These are phyloP conservation scores for Lentinula aciculospora DNA, from an alignment of 768 basidiomycete genomes.

Conservation along the genomic window DNA sequence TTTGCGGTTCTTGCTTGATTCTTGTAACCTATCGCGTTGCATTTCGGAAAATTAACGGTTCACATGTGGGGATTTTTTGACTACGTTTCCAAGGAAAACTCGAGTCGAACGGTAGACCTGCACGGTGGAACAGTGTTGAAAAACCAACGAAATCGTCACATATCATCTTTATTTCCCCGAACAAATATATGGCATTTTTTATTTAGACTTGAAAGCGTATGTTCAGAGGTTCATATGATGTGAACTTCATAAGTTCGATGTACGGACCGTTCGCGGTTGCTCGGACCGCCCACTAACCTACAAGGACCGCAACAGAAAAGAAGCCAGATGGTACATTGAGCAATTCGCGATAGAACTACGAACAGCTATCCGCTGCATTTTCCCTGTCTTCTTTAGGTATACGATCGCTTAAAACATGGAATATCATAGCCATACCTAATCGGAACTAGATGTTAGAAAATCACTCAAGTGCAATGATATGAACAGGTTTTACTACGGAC, in stretches of 20 bases:
- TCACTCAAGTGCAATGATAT: background rate
- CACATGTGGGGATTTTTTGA: background rate
- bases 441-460: background rate
- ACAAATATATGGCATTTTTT: background rate
- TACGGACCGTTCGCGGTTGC: background rate
- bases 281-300: background rate
- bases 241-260: background rate
- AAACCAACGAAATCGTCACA: background rate
- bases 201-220: background rate
- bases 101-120: background rate
- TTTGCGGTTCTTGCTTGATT: too few species aligned
- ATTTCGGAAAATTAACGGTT: background rate
- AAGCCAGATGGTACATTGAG: background rate
- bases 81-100: background rate
- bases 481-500: background rate
- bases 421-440: conserved; percentile 8
- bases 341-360: background rate
- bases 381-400: background rate
- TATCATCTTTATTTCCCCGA: background rate
- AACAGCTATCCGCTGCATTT: conserved; percentile 2
- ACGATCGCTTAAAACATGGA: conserved; percentile 2
- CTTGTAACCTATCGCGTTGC: too few species aligned
- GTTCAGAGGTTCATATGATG: background rate
- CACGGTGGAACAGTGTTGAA: background rate
- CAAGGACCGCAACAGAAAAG: background rate